Base-by-base conservation (phyloP, 495 filamentous ascomycete species). In the Penicillium roqueforti region DNA sequence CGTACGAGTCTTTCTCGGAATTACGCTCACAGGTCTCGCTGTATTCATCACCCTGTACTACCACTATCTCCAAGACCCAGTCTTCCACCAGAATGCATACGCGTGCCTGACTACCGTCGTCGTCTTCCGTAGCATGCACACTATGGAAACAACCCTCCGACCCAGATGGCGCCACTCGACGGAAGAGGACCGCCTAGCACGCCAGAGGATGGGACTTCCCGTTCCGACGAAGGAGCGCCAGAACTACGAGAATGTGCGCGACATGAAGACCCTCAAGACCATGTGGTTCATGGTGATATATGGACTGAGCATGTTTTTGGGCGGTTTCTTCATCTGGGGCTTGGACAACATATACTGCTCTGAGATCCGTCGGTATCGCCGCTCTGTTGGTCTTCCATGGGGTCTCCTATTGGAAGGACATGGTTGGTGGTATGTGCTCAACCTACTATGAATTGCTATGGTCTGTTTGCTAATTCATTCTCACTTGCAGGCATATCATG, bases 31-130 rank as follows among this genome's bases (percentile, higher is more conserved):
- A 29, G 73, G 73, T 11, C 71, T 95, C 36, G 82, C 87, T 4
- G 61, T 86, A 32, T 92, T 90, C 64, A 93, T 96, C 68, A 95
- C 91, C 67, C 76, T 87, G 2, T 95, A 92, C 69, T 98, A 98
- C 70, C 92, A 97, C 61, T 86, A 91, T 64, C 85, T 96, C 10
- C 90, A 96, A 68, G 86, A 97, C 62, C 93, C 93, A 0, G 76
- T 83, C 0, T 98, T 97, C 70, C 93, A 98, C 68, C 93, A 97
- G 66, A 87, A 85, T 55, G 87, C 86, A 10, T 97, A 95, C 61
- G 90, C 86, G 2, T 54, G 91, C 5, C 69, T 98, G n/a, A 96
- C 92, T 0, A 75, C 79, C 3, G 66, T 86, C 14, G 84, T 96
- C 19, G 76, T 96, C n/a, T 69, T 87, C 44, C 84, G 90, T 16